These are phyloP conservation scores for Pestalotiopsis sp. DNA, from an alignment of 2,329 filamentous ascomycete species.

Conservation along the genomic window DNA sequence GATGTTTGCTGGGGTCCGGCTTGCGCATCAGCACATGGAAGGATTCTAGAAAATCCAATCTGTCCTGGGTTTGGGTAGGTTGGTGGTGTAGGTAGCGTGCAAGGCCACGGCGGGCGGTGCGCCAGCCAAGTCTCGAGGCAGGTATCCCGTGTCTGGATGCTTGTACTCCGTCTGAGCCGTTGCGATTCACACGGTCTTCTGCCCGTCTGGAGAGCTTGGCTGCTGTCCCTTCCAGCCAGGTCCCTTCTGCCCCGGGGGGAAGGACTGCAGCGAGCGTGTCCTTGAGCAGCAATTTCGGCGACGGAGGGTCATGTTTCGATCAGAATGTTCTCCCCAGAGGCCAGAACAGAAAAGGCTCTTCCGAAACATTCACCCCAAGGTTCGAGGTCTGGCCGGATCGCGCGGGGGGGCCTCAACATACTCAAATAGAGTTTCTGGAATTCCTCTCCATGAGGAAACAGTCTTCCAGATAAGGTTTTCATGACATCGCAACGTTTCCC, in stretches of 20 bases:
- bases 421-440: not conserved
- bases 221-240: not conserved
- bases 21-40: slow-evolving; percentile 4
- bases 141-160: not conserved
- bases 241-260: not conserved
- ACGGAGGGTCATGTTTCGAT: not conserved
- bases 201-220: not conserved
- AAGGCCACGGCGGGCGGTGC: not conserved
- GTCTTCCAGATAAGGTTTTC: not conserved
- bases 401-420: not conserved
- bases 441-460: not conserved
- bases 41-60: slow-evolving; percentile 13
- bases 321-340: not conserved
- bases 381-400: not conserved
- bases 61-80: not conserved
- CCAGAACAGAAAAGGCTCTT: not conserved
- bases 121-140: not conserved
- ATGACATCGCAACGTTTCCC: not conserved
- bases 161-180: slow-evolving; percentile 11
- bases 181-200: slow-evolving; percentile 9
- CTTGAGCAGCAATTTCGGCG: not conserved
- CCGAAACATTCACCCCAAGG: not conserved
- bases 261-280: not conserved
- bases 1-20: slow-evolving; percentile 9
- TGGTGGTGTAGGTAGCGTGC: not conserved